Conservation (phyloP, 192 early-diverging fungal genomes). For the Coemansia sp. region DNA sequence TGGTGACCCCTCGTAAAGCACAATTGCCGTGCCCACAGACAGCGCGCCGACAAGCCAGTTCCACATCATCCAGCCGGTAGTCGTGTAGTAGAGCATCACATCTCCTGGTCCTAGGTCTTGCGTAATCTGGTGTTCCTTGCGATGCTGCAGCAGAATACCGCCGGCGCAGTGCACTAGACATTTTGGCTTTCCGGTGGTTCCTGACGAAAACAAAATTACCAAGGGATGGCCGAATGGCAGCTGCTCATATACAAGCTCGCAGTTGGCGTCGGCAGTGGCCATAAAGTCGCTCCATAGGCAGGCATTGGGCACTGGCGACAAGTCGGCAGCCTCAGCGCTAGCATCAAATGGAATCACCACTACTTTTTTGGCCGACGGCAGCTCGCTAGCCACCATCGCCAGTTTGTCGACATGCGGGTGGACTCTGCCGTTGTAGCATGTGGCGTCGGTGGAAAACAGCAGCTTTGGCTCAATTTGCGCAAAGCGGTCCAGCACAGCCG, state of each 20-base stretch:
- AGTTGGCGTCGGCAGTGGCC: conserved; percentile 17
- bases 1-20: conserved; percentile 91
- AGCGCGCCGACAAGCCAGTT: conserved; percentile 91
- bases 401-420: conserved; percentile 77
- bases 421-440: conserved; percentile 88
- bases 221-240: conserved; percentile 88
- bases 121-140: conserved; percentile 91
- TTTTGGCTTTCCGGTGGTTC: conserved; percentile 94
- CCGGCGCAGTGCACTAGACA: conserved; percentile 93
- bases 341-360: conserved; percentile 71
- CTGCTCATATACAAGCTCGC: conserved; percentile 69
- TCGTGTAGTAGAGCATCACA: conserved; percentile 85
- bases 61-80: conserved; percentile 99
- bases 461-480: conserved; percentile 87
- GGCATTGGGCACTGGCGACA: conserved; percentile 24
- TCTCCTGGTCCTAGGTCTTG: conserved; percentile 71
- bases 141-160: conserved; percentile 86
- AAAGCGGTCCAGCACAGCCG: conserved; percentile 90
- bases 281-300: conserved; percentile 57
- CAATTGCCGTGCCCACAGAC: conserved; percentile 72
- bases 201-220: conserved; percentile 88
- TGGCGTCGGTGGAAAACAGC: conserved; percentile 84
- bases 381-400: conserved; percentile 61
- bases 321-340: conserved; percentile 11
- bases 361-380: conserved; percentile 67